Evolutionary conservation across 331 rosid genomes (phyloP).

Genomic region (Pyrus hybrid): DNA sequence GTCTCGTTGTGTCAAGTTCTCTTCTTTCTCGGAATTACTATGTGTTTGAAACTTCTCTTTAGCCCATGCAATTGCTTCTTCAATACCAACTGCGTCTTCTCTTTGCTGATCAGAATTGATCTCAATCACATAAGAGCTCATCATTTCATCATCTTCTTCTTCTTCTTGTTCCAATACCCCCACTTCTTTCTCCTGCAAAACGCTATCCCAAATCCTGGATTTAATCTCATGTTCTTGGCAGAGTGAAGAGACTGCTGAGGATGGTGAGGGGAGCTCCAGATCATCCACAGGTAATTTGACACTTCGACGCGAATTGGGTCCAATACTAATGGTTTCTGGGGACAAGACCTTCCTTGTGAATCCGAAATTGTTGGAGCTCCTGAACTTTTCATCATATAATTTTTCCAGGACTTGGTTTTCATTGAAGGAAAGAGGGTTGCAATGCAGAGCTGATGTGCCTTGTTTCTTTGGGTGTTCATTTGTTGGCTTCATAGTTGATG

Average conservation of each 20-base stretch:
- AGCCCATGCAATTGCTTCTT: constrained; percentile 51
- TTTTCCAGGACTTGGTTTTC: constrained; percentile 38
- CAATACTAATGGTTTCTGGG: constrained; percentile 55
- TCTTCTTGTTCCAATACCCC: constrained; percentile 18
- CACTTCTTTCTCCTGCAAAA: constrained; percentile 27
- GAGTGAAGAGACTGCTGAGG: constrained; percentile 64
- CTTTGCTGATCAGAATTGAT: constrained; percentile 27
- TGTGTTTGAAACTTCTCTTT: constrained; percentile 29
- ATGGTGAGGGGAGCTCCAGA: constrained; percentile 51
- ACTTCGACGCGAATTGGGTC: constrained; percentile 50
- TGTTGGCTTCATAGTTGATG: constrained; percentile 29
- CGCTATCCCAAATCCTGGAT: constrained; percentile 26
- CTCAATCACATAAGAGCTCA: constrained; percentile 44
- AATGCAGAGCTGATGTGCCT: constrained; percentile 26
- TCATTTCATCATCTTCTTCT: constrained; percentile 24
- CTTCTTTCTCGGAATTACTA: constrained; percentile 42
- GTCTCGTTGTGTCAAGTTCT: constrained; percentile 21
- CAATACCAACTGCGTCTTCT: constrained; percentile 30
- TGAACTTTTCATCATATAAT: constrained; percentile 33
- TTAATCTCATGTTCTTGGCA: constrained; percentile 55
- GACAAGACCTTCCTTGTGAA: constrained; percentile 56
- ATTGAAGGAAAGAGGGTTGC: constrained; percentile 17
- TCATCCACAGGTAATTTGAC: constrained; percentile 47
- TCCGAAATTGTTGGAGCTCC: constrained; percentile 34
- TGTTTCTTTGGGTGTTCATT: constrained; percentile 34